A percentile compares a stretch with the other conserved stretches of the same genome.
Evolutionary conservation across 2,329 filamentous ascomycete genomes (phyloP).

Genomic region (Talaromyces sp.): DNA sequence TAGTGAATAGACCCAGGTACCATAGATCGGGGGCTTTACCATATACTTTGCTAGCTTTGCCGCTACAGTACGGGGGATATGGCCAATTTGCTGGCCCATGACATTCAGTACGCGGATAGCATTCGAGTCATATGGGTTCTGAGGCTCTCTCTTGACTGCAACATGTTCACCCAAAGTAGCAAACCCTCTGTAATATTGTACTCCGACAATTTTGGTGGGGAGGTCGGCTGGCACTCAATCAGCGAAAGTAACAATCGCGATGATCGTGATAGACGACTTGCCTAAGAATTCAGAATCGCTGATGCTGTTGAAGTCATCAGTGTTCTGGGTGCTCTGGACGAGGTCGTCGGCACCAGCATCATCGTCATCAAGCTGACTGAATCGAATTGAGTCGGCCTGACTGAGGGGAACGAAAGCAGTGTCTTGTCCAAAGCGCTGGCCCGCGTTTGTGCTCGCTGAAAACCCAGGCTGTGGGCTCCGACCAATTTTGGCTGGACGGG

Average conservation of each 20-base stretch:
- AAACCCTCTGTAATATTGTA: conserved; percentile 59
- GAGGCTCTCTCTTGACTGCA: conserved; percentile 59
- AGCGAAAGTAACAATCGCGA: conserved; percentile 17
- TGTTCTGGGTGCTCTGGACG: conserved; percentile 27
- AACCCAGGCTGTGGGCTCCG: conserved; percentile 1
- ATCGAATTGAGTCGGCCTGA: conserved; percentile 20
- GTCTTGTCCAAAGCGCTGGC: conserved; percentile 24
- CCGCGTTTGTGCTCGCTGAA: conserved; percentile 11
- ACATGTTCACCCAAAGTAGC: conserved; percentile 61
- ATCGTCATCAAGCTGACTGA: conserved; percentile 28
- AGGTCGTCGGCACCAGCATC: conserved; percentile 30
- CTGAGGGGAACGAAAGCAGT: conserved; percentile 26
- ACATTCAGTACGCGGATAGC: conserved; percentile 77
- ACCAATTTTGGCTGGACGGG: conserved; percentile 12
- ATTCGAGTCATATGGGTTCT: conserved; percentile 67
- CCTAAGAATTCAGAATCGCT: conserved; percentile 35
- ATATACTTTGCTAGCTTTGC: conserved; percentile 70
- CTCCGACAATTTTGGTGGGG: conserved; percentile 55
- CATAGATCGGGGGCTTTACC: conserved; percentile 35
- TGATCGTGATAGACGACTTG: conserved; percentile 16
- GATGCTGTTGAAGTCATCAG: conserved; percentile 29
- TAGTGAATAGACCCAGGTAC: neutral
- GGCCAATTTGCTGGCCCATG: conserved; percentile 68
- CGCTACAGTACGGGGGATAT: conserved; percentile 64
- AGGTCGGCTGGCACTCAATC: conserved; percentile 32